These are phyloP conservation scores for Nemania diffusa DNA, from an alignment of 2,329 filamentous ascomycete species.

Conservation along the genomic window DNA sequence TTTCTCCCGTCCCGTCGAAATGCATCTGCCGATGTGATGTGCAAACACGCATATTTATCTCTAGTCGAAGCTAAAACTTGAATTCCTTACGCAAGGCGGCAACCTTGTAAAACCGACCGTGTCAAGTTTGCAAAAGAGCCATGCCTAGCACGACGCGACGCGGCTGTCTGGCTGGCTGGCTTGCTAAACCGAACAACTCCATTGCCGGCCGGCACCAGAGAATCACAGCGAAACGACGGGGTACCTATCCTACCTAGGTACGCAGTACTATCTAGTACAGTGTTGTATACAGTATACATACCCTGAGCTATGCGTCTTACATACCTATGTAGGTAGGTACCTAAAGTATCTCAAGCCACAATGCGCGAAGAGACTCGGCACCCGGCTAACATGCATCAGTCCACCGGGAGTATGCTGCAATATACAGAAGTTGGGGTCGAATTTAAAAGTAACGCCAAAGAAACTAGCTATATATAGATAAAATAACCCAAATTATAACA, in stretches of 20 bases:
- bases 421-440: no score
- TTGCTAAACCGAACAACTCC: not conserved
- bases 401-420: not conserved
- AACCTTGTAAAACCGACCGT: not conserved
- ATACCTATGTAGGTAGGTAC: not conserved
- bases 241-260: no score
- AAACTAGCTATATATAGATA: no score
- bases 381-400: not conserved
- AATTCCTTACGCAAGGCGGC: not conserved
- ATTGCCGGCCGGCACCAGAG: not conserved
- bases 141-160: not conserved
- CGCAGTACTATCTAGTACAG: not conserved
- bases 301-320: no score
- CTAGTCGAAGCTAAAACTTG: not conserved
- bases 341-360: not conserved
- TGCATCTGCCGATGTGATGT: not conserved
- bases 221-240: not conserved
- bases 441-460: no score
- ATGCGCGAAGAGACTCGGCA: not conserved
- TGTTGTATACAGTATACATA: not conserved
- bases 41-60: not conserved
- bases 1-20: not conserved
- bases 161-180: not conserved
- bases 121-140: not conserved
- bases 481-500: not conserved